Evolutionary conservation across 129 eudicot species (phyloP).

Genomic region (Calendula officinalis): DNA sequence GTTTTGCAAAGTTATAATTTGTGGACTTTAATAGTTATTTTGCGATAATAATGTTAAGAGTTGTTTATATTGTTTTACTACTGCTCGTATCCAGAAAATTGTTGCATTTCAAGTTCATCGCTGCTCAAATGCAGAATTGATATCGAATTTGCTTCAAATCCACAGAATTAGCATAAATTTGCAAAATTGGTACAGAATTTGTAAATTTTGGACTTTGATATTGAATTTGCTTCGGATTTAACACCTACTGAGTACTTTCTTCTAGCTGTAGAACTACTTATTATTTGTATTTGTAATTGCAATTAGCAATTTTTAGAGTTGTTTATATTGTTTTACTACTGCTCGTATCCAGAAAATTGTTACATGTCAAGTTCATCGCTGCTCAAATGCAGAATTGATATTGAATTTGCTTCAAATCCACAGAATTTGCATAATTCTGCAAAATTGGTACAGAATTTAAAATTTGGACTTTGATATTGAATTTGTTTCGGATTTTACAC

Average conservation of each 20-base stretch:
- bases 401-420: conserved; percentile 4
- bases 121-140: neutral
- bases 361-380: neutral
- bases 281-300: too few relatives aligned
- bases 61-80: neutral
- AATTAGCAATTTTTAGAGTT: too few relatives aligned
- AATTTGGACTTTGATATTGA: too few relatives aligned
- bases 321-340: neutral
- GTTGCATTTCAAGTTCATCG: neutral
- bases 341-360: neutral
- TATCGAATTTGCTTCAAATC: neutral
- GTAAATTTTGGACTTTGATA: too few relatives aligned
- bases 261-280: too few relatives aligned
- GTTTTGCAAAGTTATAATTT: neutral
- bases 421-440: neutral
- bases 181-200: too few relatives aligned
- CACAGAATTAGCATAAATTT: neutral
- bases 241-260: too few relatives aligned
- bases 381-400: neutral
- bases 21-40: neutral
- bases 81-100: neutral
- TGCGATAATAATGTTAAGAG: conserved; percentile 13
- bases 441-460: too few relatives aligned
- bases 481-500: too few relatives aligned
- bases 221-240: too few relatives aligned